These are phyloP conservation scores for Wickerhamiella lipophila DNA, from an alignment of 805 yeast species.

Conservation along the genomic window DNA sequence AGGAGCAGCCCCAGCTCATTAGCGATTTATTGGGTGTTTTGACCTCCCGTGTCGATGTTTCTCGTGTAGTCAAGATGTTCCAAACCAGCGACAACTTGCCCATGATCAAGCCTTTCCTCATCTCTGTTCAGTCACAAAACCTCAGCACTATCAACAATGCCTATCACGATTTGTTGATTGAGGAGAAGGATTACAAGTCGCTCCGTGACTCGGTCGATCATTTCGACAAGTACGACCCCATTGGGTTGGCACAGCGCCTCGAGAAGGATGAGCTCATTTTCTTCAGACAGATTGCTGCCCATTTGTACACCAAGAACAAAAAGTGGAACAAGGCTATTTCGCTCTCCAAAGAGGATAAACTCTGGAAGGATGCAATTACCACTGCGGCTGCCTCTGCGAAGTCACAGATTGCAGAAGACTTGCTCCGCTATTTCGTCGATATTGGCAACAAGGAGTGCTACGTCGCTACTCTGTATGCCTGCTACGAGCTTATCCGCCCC, in stretches of 20 bases:
- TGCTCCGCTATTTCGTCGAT: slow-evolving; percentile 83
- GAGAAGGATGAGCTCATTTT: slow-evolving; percentile 84
- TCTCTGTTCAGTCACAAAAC: slow-evolving; percentile 82
- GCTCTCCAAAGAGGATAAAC: slow-evolving; percentile 77
- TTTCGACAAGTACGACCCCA: slow-evolving; percentile 80
- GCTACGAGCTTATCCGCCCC: slow-evolving; percentile 64
- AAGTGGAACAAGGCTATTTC: slow-evolving; percentile 84
- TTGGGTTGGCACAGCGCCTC: slow-evolving; percentile 82
- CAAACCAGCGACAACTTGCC: slow-evolving; percentile 93
- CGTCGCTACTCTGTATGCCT: slow-evolving; percentile 74
- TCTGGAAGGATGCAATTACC: slow-evolving; percentile 89
- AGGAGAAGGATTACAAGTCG: slow-evolving; percentile 91
- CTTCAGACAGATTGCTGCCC: slow-evolving; percentile 93
- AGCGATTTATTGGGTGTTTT: slow-evolving; percentile 75
- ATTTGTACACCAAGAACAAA: slow-evolving; percentile 84
- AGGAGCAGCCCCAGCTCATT: slow-evolving; percentile 80
- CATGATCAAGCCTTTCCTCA: slow-evolving; percentile 85
- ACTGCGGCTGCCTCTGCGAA: slow-evolving; percentile 78
- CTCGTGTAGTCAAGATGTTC: slow-evolving; percentile 90
- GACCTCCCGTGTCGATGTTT: slow-evolving; percentile 80
- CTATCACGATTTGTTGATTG: slow-evolving; percentile 87
- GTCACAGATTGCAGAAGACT: slow-evolving; percentile 73
- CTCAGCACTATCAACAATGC: slow-evolving; percentile 86
- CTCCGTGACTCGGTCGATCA: slow-evolving; percentile 77
- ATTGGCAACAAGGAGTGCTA: slow-evolving; percentile 94